A percentile compares a stretch with the other conserved stretches of the same genome.
phyloP scores from a whole-genome alignment of 345 rosid genomes.

The Microcos paniculata region DNA sequence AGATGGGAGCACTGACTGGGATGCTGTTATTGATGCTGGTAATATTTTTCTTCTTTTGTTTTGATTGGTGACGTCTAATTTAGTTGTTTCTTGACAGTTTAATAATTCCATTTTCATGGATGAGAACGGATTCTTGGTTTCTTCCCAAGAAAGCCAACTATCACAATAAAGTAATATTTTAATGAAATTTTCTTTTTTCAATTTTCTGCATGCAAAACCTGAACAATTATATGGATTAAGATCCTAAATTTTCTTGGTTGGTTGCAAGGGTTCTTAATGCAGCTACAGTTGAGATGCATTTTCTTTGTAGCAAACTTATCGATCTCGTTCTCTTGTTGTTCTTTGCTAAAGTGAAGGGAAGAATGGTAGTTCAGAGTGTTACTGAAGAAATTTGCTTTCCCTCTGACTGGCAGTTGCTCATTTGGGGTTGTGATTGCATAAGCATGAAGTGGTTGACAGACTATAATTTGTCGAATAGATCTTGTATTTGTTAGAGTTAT shows the following conservation, averaged over 20 bases:
- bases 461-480: too few species aligned
- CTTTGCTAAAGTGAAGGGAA: not conserved
- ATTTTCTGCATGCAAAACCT: not conserved
- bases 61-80: not conserved
- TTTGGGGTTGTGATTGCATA: not conserved
- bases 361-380: not conserved
- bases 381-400: not conserved
- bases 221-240: not conserved
- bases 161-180: not conserved
- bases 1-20: conserved; percentile 75
- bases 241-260: not conserved
- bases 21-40: conserved; percentile 94
- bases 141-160: not conserved
- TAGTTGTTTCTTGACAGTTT: not conserved
- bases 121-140: not conserved
- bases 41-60: conserved; percentile 4
- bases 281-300: not conserved
- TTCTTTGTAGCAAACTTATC: not conserved
- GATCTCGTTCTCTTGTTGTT: not conserved
- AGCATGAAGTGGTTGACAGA: not conserved
- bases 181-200: not conserved
- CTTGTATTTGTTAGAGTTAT: not conserved
- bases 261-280: not conserved
- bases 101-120: not conserved
- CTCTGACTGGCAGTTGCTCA: not conserved